Base-by-base conservation (phyloP, 768 basidiomycete species). In the Kwoniella botswanensis region DNA sequence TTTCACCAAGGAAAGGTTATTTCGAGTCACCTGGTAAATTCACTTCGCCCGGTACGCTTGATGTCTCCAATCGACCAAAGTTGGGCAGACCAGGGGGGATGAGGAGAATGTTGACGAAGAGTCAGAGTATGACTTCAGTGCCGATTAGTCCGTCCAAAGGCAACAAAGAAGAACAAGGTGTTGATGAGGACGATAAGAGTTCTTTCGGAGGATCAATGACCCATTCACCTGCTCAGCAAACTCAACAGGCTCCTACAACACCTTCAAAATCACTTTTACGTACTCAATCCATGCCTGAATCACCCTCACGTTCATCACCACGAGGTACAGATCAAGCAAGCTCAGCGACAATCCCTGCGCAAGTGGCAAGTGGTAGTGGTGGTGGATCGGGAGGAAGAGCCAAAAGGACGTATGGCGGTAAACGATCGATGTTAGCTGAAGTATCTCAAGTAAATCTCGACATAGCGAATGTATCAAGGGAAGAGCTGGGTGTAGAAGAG, bases 101-200 rank as follows among this genome's bases (percentile, higher is more conserved):
- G 46, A 58, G 74, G 50, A 67, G 74, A 22, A 79, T 79, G 78
- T 73, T 79, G 21, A 75, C 72, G 44, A 79, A 77, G 60, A 69
- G 76, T 54, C 78, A 77, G 65, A 76, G 76, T 65, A 67, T 76
- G 44, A 74, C 73, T 46, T 22, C 59, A 7, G 57, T 62, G 13
- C 60, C 63, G 21, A 52, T 46, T 5, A 61, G 46, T 15, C 71
- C 67, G 1, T 62, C 68, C 9, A 66, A 59, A 52, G 22, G 17
- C 2, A 63, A 56, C 12, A 43, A 61, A 26, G 18, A 18, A n/a
- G 17, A 50, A 17, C 26, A 13, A 24, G 50, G 0, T 55, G 12
- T 12, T 46, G 55, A 55, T n/a, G 43, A 42, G 41, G 54, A 35
- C n/a, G 11, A 42, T 3, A 41, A 66, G 17, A 67, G 54, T 41